Conservation (phyloP, 2,329 filamentous ascomycete species). For the Madurella fahalii region DNA sequence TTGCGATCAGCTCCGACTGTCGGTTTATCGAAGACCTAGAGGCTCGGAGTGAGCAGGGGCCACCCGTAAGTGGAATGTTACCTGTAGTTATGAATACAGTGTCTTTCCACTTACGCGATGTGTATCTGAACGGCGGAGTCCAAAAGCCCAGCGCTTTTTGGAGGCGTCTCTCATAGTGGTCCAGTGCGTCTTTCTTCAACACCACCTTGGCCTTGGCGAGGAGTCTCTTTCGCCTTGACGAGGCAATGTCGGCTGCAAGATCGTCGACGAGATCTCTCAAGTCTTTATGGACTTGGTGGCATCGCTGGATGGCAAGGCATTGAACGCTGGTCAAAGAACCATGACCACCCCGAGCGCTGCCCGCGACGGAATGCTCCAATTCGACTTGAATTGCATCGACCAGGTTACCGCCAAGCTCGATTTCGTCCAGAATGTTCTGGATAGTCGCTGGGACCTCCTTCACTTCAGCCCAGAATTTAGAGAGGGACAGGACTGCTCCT, state of each 20-base stretch:
- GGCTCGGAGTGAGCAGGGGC: not conserved
- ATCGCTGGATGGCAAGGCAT: not conserved
- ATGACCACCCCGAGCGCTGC: too few species aligned
- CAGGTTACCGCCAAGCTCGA: not conserved
- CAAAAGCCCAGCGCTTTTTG: not conserved
- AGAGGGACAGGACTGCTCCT: not conserved
- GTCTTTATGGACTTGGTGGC: not conserved
- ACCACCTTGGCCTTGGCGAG: not conserved
- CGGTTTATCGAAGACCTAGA: not conserved
- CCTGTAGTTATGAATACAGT: too few species aligned
- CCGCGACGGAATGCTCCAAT: not conserved
- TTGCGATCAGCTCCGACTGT: not conserved
- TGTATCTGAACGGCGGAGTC: not conserved
- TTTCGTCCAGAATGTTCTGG: not conserved
- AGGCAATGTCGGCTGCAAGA: slow-evolving; percentile 1
- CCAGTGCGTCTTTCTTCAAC: slow-evolving; percentile 4
- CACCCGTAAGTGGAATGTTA: too few species aligned
- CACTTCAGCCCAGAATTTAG: slow-evolving; percentile 4
- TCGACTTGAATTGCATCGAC: slow-evolving; percentile 2
- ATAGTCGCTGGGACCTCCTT: slow-evolving; percentile 7
- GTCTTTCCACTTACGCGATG: not conserved
- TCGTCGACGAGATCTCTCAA: not conserved
- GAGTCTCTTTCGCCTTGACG: slow-evolving; percentile 2
- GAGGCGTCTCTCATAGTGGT: slow-evolving; percentile 2
- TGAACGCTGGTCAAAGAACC: not conserved